Conservation (phyloP, 139 green algal species). For the Trebouxia sp. region DNA sequence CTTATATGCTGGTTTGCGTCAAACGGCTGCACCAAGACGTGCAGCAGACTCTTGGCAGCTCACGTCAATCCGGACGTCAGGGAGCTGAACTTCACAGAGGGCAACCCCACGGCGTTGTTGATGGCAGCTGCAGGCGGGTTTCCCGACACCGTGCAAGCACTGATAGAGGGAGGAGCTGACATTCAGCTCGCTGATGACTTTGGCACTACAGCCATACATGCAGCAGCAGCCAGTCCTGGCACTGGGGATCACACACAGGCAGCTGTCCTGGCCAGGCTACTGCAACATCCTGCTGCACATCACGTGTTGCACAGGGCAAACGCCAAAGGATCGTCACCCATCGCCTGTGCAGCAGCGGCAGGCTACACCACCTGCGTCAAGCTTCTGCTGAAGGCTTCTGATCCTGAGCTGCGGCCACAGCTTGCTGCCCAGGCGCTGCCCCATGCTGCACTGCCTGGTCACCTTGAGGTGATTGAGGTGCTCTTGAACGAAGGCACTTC, state of each 20-base stretch:
- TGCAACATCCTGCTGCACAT: constrained; percentile 6
- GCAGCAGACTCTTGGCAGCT: background rate
- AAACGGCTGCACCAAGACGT: background rate
- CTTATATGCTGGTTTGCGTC: constrained; percentile 16
- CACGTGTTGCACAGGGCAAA: background rate
- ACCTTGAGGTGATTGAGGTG: background rate
- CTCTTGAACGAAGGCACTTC: background rate
- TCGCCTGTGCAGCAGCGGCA: background rate
- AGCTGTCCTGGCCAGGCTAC: background rate
- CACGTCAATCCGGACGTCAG: background rate
- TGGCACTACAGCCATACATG: background rate
- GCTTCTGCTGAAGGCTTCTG: background rate
- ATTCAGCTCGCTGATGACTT: background rate
- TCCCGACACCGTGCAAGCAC: background rate
- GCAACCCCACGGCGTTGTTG: constrained; percentile 8
- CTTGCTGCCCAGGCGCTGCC: background rate
- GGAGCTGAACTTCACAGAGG: background rate
- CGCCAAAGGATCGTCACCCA: background rate
- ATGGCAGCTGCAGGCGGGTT: background rate
- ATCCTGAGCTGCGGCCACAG: background rate
- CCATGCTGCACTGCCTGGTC: background rate
- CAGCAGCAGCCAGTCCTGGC: background rate
- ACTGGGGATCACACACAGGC: constrained; percentile 1
- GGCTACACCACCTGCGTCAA: constrained; percentile 7
- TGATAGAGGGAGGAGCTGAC: constrained; percentile 12